Conservation (phyloP, 768 basidiomycete genomes). For the Baorangia bicolor region DNA sequence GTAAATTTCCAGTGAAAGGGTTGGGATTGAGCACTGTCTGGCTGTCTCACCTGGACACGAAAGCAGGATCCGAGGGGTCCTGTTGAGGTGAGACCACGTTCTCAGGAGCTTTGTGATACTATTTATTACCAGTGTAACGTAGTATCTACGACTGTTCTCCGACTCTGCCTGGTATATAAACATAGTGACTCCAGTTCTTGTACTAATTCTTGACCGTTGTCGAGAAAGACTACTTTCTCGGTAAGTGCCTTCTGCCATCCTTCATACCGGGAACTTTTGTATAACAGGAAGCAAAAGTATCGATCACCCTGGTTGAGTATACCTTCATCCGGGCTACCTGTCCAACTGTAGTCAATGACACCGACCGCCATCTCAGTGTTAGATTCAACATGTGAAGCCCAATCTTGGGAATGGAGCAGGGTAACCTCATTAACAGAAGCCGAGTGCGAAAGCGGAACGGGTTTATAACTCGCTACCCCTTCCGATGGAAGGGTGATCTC, state of each 20-base stretch:
- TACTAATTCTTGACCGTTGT: slow-evolving; percentile 2
- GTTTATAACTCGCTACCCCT: background rate
- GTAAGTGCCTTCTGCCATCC: slow-evolving; percentile 15
- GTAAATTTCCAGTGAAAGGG: no score
- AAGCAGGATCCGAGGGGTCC: no score
- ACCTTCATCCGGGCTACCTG: slow-evolving; percentile 9
- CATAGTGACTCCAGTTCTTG: slow-evolving; percentile 3
- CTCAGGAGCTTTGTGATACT: no score
- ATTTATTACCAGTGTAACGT: no score
- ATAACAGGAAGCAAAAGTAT: slow-evolving; percentile 22
- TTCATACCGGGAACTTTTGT: background rate
- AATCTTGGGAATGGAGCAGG: background rate
- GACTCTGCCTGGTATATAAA: background rate
- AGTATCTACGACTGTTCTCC: no score
- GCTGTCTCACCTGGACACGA: no score
- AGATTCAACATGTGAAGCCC: background rate
- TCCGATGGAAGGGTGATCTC: background rate
- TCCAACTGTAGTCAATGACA: slow-evolving; percentile 23
- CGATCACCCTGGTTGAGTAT: background rate
- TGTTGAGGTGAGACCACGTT: no score
- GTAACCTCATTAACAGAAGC: slow-evolving; percentile 7
- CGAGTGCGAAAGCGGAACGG: background rate
- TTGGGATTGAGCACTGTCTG: no score
- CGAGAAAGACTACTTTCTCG: slow-evolving; percentile 18
- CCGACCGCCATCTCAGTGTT: slow-evolving; percentile 15